Conservation (phyloP, 495 filamentous ascomycete genomes). For the Podospora anserina region DNA sequence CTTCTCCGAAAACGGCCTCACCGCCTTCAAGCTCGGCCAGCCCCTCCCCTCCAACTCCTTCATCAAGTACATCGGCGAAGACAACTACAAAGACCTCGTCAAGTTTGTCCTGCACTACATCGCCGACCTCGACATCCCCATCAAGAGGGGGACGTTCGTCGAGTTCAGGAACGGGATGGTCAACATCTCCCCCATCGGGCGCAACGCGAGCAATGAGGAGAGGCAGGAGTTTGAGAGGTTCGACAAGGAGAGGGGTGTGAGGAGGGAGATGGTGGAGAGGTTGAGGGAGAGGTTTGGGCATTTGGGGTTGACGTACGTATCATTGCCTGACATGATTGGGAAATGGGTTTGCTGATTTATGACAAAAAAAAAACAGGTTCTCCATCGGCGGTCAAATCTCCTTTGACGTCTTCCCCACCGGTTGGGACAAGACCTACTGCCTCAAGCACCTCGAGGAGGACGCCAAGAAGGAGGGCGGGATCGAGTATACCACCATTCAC, state of each 20-base stretch:
- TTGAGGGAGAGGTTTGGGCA: slow-evolving; percentile 79
- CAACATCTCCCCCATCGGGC: slow-evolving; percentile 88
- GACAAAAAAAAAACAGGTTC: slow-evolving; percentile 52
- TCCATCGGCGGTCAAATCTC: slow-evolving; percentile 96
- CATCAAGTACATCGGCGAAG: slow-evolving; percentile 90
- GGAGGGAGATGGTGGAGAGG: slow-evolving; percentile 66
- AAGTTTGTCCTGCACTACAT: slow-evolving; percentile 86
- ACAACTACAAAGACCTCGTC: slow-evolving; percentile 82
- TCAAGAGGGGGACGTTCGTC: slow-evolving; percentile 93
- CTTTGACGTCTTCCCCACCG: slow-evolving; percentile 94
- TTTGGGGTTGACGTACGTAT: slow-evolving; percentile 75
- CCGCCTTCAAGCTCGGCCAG: slow-evolving; percentile 76
- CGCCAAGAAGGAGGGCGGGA: slow-evolving; percentile 61
- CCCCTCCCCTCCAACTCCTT: slow-evolving; percentile 72
- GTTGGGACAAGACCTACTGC: slow-evolving; percentile 99
- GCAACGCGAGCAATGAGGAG: slow-evolving; percentile 80
- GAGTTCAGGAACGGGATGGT: slow-evolving; percentile 98
- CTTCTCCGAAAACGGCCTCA: slow-evolving; percentile 94
- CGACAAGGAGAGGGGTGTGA: slow-evolving; percentile 71
- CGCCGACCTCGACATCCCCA: slow-evolving; percentile 78
- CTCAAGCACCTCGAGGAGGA: slow-evolving; percentile 82
- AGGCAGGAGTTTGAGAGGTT: slow-evolving; percentile 73
- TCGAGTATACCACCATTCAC: slow-evolving; percentile 82
- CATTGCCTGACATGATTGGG: neutral
- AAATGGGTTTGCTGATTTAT: neutral